phyloP scores from a whole-genome alignment of 2,329 filamentous ascomycete species.

The Phaeosphaeriaceae sp. region DNA sequence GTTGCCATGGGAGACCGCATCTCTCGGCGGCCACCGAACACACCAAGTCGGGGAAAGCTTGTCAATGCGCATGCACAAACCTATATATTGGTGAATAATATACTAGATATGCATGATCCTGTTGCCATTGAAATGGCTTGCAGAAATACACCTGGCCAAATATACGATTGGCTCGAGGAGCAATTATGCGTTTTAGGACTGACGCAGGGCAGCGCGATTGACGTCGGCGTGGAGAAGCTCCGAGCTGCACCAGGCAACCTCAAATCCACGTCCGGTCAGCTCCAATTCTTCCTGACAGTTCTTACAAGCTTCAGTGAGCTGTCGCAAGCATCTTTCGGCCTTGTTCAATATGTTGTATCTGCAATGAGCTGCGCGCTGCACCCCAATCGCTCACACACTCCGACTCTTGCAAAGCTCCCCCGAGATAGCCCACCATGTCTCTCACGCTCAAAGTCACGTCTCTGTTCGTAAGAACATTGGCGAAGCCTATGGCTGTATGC shows the following conservation, averaged over 20 bases:
- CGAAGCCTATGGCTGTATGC: conserved; percentile 71
- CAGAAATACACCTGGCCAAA: background rate
- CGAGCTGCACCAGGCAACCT: conserved; percentile 31
- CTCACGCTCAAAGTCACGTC: conserved; percentile 72
- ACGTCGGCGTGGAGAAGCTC: conserved; percentile 26
- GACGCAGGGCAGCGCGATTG: conserved; percentile 10
- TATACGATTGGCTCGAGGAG: background rate
- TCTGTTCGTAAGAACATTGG: conserved; percentile 68
- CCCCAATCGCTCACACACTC: conserved; percentile 11
- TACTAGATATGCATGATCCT: background rate
- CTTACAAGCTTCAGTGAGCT: background rate
- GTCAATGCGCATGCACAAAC: background rate
- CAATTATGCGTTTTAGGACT: background rate
- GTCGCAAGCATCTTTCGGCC: background rate
- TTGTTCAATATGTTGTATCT: background rate
- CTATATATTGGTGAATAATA: background rate
- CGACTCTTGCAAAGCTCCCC: conserved; percentile 7
- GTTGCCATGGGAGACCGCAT: conserved; percentile 14
- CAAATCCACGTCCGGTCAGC: conserved; percentile 15
- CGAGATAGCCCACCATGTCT: conserved; percentile 57
- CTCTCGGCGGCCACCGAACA: background rate
- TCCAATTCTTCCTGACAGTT: conserved; percentile 4
- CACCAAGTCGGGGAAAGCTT: background rate
- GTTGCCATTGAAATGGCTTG: background rate
- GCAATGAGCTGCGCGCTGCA: conserved; percentile 11